Evolutionary conservation across 257 asterid genomes (phyloP).

Genomic region (Gentiana macrophylla): DNA sequence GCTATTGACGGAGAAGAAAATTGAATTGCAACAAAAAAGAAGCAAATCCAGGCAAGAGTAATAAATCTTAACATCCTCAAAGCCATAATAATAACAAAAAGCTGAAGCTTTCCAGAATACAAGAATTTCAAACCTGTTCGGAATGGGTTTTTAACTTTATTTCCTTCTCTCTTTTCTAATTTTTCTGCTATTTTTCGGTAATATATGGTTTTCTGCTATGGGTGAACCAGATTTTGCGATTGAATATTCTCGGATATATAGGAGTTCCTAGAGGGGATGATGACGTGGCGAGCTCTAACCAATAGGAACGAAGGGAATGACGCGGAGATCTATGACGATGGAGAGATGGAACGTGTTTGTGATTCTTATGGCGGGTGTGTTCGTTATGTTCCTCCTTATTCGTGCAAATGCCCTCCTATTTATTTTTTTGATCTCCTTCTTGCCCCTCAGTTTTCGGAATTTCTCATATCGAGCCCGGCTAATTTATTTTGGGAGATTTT

Average conservation of each 20-base stretch:
- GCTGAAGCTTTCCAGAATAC: not conserved
- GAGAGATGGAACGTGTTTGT: conserved; percentile 18
- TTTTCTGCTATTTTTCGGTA: not conserved
- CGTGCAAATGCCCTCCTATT: too few species aligned
- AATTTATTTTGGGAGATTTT: too few species aligned
- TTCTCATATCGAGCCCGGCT: too few species aligned
- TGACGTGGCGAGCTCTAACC: conserved; percentile 38
- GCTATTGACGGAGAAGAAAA: conserved; percentile 22
- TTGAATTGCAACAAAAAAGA: conserved; percentile 22
- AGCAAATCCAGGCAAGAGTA: conserved; percentile 10
- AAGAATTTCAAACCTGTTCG: not conserved
- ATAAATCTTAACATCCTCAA: conserved; percentile 11
- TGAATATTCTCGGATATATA: not conserved
- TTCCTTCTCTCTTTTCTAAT: not conserved
- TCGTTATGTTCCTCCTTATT: too few species aligned
- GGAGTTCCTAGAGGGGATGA: conserved; percentile 5
- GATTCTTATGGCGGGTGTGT: not conserved
- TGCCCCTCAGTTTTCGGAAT: too few species aligned
- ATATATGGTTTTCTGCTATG: not conserved
- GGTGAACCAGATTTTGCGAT: not conserved
- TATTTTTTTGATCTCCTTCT: too few species aligned
- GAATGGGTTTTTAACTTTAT: not conserved
- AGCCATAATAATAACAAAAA: conserved; percentile 18
- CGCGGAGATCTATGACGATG: conserved; percentile 13
- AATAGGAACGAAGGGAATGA: conserved; percentile 37